Base-by-base conservation (phyloP, 164 flowering plant genomes). In the Sextonia rubra region DNA sequence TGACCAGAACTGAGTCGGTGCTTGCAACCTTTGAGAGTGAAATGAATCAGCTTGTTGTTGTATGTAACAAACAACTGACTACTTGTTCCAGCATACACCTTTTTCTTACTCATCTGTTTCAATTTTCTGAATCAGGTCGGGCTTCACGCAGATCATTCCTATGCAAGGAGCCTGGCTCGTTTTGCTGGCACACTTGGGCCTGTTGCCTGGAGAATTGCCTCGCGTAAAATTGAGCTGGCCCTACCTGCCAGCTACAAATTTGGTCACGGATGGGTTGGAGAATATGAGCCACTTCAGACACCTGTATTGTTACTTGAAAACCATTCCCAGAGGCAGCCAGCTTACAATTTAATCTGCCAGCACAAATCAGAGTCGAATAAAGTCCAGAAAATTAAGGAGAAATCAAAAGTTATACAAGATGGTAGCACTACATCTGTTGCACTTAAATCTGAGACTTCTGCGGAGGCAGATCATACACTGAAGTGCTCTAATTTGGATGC, bases 251-350 rank as follows among this genome's bases (percentile, higher is more conserved):
- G 89, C 0, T 75, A 71, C 71, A 90, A 89, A 78, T 91, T 84
- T 80, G 98, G 99, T 22, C 96, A 84, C 64, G 99, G 99, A 22
- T 94, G 99, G 99, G 94, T 94, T 37, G 99, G 94, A 48, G 99
- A 94, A 74, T 92, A 90, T 73, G 99, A 94, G 75, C 96, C 97
- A 60, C 90, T 85, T 77, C 77, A 71, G 48, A 90, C 91, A 29
- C 86, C 97, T 20, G 82, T 90, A 20, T 69, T 89, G 12, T 75
- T 84, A 78, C 78, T 85, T 71, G 89, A 85, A 74, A 83, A 74
- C 29, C 60, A 69, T 29, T 27, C 14, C n/a, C 78, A 69, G 58
- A 87, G 79, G 70, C 85, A 80, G 68, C 77, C 81, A 47, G 63
- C 70, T 64, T 60, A 68, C 56, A 67, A 70, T 72, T 25, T 77